phyloP scores from a whole-genome alignment of 208 protist genomes.

The Acanthamoeba culbertsoni region DNA sequence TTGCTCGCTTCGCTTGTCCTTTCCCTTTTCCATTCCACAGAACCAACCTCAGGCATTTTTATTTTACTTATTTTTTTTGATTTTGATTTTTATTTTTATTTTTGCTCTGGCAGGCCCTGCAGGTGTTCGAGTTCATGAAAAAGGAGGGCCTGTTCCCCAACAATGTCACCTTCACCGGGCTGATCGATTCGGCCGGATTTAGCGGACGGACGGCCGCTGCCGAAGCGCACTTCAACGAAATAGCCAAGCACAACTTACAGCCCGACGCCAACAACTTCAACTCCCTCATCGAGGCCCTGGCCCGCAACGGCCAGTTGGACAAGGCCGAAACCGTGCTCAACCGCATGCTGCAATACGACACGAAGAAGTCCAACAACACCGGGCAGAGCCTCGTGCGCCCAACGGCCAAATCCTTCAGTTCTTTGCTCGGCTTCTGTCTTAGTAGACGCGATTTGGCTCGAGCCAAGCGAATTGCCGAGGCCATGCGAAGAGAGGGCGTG shows the following conservation, averaged over 20 bases:
- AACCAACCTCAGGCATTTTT: too few relatives aligned
- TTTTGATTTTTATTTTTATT: background rate
- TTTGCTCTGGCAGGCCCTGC: background rate
- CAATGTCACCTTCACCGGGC: background rate
- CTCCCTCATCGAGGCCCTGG: slow-evolving; percentile 1
- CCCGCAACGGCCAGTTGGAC: background rate
- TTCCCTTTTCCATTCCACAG: too few relatives aligned
- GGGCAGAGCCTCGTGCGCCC: background rate
- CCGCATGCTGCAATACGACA: background rate
- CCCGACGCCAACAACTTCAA: slow-evolving; percentile 21
- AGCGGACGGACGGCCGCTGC: background rate
- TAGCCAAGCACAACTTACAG: background rate
- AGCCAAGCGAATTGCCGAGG: background rate
- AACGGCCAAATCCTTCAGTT: slow-evolving; percentile 6
- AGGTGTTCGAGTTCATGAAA: background rate
- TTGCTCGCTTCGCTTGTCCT: too few relatives aligned
- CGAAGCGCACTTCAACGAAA: background rate
- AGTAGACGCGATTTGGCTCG: background rate
- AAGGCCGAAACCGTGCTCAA: background rate
- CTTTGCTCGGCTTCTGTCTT: background rate
- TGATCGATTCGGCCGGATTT: background rate
- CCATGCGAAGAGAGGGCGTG: too few relatives aligned
- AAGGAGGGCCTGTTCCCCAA: background rate
- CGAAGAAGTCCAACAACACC: background rate
- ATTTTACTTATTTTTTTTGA: too few relatives aligned